Evolutionary conservation across 2,329 filamentous ascomycete species (phyloP), one percentile per base, ranked within the genome.

Genomic region (Hypoxylon sp.): DNA sequence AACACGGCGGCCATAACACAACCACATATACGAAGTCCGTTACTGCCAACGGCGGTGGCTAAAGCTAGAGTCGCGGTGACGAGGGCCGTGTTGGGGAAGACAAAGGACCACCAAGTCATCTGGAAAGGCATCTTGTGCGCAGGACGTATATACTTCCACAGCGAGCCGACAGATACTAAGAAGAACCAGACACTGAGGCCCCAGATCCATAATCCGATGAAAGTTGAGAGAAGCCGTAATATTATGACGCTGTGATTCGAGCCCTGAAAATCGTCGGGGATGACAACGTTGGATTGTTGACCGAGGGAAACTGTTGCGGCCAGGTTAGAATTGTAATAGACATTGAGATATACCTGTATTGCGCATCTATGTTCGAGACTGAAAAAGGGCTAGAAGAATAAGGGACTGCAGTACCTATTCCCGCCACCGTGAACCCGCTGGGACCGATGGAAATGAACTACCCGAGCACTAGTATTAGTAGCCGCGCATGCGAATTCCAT

Each of bases 121-220:
- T 91, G 90, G 73, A 94, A 96, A 3, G 88, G 85, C 81, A 94
- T 87, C 63, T 83, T 85, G 37, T 85, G 84, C 9, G 85, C 81
- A 1, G 80, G 76, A 0, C 83, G 81, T 19, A 89, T 82, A 53
- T 90, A 89, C 29, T 88, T 90, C 84, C 86, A 91, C 63, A 95
- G 86, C 1, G 91, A 91, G 1, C 91, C 90, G n/a, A 92, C 85
- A 1, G 88, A 90, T 9, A 96, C 89, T 61, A 95, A 81, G 77
- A 95, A 95, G 81, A 95, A 96, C 89, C 92, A 96, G 27, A 93
- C 79, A 25, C 91, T 90, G n/a, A 96, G 80, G 0, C 88, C 92
- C 91, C 92, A 96, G 2, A 96, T 83, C 91, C 92, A 96, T 9
- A 96, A 80, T 0, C 89, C 89, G 1, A 89, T 79, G 78, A 93